Evolutionary conservation across 148 eudicot genomes (phyloP).

Genomic region (Limonium bicolor): DNA sequence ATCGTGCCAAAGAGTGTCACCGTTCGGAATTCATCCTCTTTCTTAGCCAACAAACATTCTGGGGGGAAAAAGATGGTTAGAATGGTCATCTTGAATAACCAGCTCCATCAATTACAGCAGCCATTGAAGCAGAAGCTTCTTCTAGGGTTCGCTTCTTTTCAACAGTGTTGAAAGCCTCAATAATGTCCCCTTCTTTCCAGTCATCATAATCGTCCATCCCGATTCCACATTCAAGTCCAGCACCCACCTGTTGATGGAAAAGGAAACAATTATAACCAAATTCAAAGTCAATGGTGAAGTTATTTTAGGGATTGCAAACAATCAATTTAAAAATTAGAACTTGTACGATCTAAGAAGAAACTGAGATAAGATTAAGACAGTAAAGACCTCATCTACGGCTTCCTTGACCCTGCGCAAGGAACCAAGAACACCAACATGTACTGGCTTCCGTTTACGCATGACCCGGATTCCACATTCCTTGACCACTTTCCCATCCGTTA

Average conservation of each 20-base stretch:
- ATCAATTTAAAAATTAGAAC: too few species aligned
- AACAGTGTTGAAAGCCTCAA: conserved; percentile 59
- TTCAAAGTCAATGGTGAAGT: too few species aligned
- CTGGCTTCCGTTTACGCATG: conserved; percentile 50
- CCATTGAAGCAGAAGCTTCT: conserved; percentile 87
- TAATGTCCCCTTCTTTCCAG: conserved; percentile 54
- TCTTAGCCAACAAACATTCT: too few species aligned
- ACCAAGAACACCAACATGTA: conserved; percentile 51
- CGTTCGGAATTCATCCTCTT: too few species aligned
- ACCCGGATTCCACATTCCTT: conserved; percentile 79
- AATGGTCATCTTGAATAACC: conserved; percentile 25
- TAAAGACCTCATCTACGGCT: conserved; percentile 73
- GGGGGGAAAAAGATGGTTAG: too few species aligned
- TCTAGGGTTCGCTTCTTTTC: conserved; percentile 84
- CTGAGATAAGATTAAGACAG: background rate
- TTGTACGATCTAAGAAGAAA: background rate
- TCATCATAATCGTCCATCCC: conserved; percentile 55
- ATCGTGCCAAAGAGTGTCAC: too few species aligned
- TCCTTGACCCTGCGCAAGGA: conserved; percentile 94
- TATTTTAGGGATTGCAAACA: too few species aligned
- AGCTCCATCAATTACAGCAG: conserved; percentile 57
- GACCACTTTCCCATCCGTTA: conserved; percentile 75
- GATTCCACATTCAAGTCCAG: conserved; percentile 88
- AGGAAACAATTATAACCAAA: too few species aligned
- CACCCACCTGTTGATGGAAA: conserved; percentile 42